Base-by-base conservation (phyloP, 2,329 filamentous ascomycete species). In the Aspergillus pseudoterreus region DNA sequence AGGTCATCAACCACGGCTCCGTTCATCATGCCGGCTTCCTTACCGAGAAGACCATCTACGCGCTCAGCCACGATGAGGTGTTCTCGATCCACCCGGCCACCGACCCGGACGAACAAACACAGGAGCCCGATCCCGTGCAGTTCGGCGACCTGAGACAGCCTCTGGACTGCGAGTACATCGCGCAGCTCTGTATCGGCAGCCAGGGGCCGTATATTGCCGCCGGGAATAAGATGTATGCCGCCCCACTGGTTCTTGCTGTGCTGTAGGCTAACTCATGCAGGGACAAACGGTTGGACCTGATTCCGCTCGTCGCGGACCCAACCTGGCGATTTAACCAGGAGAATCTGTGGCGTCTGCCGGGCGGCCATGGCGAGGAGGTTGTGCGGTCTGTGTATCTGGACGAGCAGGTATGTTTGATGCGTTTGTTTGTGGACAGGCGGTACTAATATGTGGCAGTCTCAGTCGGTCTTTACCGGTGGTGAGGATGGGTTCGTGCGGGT, bases 21-120 rank as follows among this genome's bases (percentile, higher is more conserved):
- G 78, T 86, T 45, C 82, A 84, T 56, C 81, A 81, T 57, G 80
- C 82, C 19, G 82, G 81, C 2, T 84, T 84, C 65, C 69, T 85
- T 21, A 77, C 74, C 12, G 67, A 75, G 4, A 66, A 70, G 33
- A 71, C 77, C 38, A 76, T 83, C 48, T 85, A 79, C 57, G 81
- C 81, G 4, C 71, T 85, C 8, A 83, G 82, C 51, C 83, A 83
- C 4, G 83, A 86, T 56, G 83, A 86, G 62, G 77, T 77, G 19
- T 76, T 85, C 59, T 79, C 80, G 8, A 75, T 85, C 50, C 80
- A 84, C 60, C 78, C 78, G 1, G 74, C 76, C 8, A 75, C 75
- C 4, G 74, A 78, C 30, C 74, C 75, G 0, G 77, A 78, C 39
- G 72, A 78, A 36, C 74, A 78, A 47, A 70, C 75, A 1, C 63